These are phyloP conservation scores for Aspergillus floridensis DNA, from an alignment of 2,329 filamentous ascomycete species.

Conservation along the genomic window DNA sequence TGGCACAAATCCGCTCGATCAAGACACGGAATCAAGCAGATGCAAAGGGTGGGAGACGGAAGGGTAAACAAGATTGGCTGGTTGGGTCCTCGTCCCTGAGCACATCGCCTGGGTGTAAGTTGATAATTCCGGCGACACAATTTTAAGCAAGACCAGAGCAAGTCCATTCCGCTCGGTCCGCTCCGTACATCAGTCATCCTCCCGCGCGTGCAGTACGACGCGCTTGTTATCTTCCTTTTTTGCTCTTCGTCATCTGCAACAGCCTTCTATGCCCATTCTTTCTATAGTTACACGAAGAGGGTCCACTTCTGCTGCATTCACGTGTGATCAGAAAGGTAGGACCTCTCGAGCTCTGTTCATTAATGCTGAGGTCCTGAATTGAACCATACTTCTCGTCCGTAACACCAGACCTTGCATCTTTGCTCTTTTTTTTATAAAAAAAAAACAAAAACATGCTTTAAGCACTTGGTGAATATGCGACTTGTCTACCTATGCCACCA, in stretches of 20 bases:
- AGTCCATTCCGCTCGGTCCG: background rate
- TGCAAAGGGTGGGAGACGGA: background rate
- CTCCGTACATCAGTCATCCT: background rate
- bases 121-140: background rate
- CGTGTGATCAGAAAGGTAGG: background rate
- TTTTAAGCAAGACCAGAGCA: background rate
- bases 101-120: background rate
- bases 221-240: background rate
- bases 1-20: background rate
- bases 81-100: background rate
- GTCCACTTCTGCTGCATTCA: background rate
- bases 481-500: background rate
- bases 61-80: background rate
- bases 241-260: background rate
- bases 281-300: background rate
- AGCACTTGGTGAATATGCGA: background rate
- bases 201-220: background rate
- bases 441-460: background rate
- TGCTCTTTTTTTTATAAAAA: background rate
- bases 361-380: background rate
- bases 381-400: background rate
- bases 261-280: background rate
- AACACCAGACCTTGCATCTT: background rate
- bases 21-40: background rate
- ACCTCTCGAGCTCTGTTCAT: background rate